These are phyloP conservation scores for Suillus hirtellus DNA, from an alignment of 768 basidiomycete genomes.

Conservation along the genomic window DNA sequence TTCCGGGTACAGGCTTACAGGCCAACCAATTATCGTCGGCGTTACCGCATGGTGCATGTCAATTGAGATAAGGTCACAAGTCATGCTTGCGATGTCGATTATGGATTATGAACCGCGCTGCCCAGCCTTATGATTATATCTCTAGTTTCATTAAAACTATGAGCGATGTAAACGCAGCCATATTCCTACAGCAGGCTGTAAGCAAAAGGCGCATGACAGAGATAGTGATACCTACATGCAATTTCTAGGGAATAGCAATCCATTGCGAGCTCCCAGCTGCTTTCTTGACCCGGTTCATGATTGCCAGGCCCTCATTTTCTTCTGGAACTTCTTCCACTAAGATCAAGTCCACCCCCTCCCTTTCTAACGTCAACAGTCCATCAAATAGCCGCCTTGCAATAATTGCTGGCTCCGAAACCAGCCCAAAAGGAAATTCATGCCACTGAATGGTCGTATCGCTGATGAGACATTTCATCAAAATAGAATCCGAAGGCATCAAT, in stretches of 20 bases:
- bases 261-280: conserved; percentile 66
- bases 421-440: conserved; percentile 54
- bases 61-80: neutral
- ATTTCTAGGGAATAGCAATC: conserved; percentile 23
- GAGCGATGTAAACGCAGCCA: neutral
- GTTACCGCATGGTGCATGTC: neutral
- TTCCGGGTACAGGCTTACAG: neutral
- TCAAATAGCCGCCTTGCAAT: conserved; percentile 86
- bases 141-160: conserved; percentile 1
- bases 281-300: conserved; percentile 93
- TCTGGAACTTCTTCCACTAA: conserved; percentile 84
- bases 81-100: neutral
- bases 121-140: neutral
- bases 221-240: neutral
- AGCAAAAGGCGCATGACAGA: neutral
- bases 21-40: neutral
- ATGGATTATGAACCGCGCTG: neutral
- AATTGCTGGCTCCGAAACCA: conserved; percentile 55
- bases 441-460: conserved; percentile 47
- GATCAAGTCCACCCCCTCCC: conserved; percentile 74
- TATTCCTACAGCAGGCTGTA: neutral
- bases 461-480: conserved; percentile 32
- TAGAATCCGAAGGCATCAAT: conserved; percentile 62
- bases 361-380: conserved; percentile 80
- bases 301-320: conserved; percentile 80